Conservation (phyloP, 2,329 filamentous ascomycete genomes). For the Alternaria burnsii region DNA sequence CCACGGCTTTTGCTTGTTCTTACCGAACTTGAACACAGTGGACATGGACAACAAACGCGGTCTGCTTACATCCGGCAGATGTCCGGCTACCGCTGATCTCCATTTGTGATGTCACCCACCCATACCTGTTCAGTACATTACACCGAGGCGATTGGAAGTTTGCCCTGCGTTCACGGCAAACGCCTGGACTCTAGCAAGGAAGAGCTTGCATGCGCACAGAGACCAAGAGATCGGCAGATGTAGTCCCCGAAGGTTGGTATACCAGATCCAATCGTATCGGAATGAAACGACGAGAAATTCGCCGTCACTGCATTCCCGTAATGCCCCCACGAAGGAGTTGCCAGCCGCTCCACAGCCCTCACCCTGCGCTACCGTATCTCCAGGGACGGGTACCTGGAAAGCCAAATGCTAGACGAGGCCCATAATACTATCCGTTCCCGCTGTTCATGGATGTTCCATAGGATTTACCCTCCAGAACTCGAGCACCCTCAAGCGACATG, state of each 20-base stretch:
- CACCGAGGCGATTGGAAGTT: conserved; percentile 10
- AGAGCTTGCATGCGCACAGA: conserved; percentile 1
- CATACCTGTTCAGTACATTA: conserved; percentile 14
- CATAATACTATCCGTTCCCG: conserved; percentile 10
- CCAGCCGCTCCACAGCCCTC: not conserved
- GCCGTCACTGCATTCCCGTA: not conserved
- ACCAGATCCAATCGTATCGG: conserved; percentile 12
- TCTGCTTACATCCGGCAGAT: not conserved
- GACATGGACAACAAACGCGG: not conserved
- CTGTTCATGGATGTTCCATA: conserved; percentile 3
- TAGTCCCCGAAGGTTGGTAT: conserved; percentile 4
- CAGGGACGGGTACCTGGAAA: conserved; percentile 1
- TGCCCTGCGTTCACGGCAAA: not conserved
- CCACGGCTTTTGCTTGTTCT: not conserved
- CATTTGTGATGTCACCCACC: conserved; percentile 4
- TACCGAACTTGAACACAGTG: not conserved
- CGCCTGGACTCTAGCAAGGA: conserved; percentile 7
- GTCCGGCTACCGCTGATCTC: conserved; percentile 16
- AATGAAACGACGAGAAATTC: not conserved
- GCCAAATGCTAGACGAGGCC: not conserved
- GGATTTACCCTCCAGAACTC: not conserved
- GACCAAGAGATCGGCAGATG: not conserved
- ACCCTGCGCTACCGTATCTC: not conserved
- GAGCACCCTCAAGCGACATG: conserved; percentile 20
- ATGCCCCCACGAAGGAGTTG: not conserved